phyloP scores from a whole-genome alignment of 2,329 filamentous ascomycete species.

The Dichotomopilus funicola region DNA sequence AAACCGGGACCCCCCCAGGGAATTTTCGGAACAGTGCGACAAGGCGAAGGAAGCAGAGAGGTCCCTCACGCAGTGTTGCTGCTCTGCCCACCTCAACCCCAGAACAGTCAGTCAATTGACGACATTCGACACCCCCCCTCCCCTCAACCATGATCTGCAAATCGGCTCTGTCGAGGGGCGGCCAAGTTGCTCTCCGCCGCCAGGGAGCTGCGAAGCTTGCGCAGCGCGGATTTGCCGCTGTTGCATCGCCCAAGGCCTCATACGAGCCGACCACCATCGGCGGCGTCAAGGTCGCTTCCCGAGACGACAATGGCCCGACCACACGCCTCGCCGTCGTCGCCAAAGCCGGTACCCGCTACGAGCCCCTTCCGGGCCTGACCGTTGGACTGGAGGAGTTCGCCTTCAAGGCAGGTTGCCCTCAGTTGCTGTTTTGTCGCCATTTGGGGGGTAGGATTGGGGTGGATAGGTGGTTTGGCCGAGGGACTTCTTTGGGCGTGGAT shows the following conservation, averaged over 20 bases:
- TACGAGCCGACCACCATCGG: constrained; percentile 82
- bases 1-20: constrained; percentile 21
- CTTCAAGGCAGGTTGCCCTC: constrained; percentile 62
- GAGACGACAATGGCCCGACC: constrained; percentile 81
- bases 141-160: constrained; percentile 56
- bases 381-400: constrained; percentile 91
- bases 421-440: not conserved
- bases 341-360: constrained; percentile 90
- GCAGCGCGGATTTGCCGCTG: constrained; percentile 50
- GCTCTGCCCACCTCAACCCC: constrained; percentile 29
- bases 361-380: constrained; percentile 82
- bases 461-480: not conserved
- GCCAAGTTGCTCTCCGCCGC: constrained; percentile 52
- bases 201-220: constrained; percentile 48
- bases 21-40: constrained; percentile 23
- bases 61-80: constrained; percentile 23
- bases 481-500: not conserved
- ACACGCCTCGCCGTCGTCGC: constrained; percentile 87
- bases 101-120: constrained; percentile 40
- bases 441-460: not conserved
- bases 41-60: constrained; percentile 20
- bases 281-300: constrained; percentile 87
- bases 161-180: constrained; percentile 52
- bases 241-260: constrained; percentile 63
- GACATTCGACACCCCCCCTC: constrained; percentile 40